Percentiles rank a stretch among this genome's conserved stretches.
Conservation (phyloP, 495 filamentous ascomycete species). For the Talaromyces ruber region DNA sequence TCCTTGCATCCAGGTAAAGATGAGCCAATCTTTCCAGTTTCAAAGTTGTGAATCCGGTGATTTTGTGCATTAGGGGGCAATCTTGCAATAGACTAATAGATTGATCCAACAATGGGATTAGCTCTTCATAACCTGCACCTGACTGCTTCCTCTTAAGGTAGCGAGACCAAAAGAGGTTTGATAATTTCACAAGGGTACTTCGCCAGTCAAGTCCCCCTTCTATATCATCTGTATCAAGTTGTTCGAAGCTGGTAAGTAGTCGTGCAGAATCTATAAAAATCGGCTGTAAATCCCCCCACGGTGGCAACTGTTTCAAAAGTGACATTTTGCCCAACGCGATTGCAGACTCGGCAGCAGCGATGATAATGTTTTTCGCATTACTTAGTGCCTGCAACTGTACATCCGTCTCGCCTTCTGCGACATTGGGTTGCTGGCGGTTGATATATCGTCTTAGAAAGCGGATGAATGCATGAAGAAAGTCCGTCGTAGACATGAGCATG, state of each 20-base stretch:
- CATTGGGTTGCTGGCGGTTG: slow-evolving; percentile 21
- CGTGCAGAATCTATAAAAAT: slow-evolving; percentile 30
- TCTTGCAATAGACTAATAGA: slow-evolving; percentile 37
- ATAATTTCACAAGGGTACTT: slow-evolving; percentile 41
- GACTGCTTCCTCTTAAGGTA: slow-evolving; percentile 41
- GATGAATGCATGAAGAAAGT: slow-evolving; percentile 32
- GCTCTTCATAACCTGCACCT: slow-evolving; percentile 24
- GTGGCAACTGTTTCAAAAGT: slow-evolving; percentile 26
- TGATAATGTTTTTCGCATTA: slow-evolving; percentile 26
- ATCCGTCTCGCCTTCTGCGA: slow-evolving; percentile 21
- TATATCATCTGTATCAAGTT: slow-evolving; percentile 6
- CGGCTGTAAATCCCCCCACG: slow-evolving; percentile 32
- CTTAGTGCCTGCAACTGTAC: slow-evolving; percentile 21
- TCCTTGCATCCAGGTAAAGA: slow-evolving; percentile 29
- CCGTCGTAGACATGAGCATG: slow-evolving; percentile 17
- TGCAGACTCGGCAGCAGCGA: slow-evolving; percentile 33
- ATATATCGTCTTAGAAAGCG: slow-evolving; percentile 40
- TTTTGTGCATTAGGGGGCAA: slow-evolving; percentile 30
- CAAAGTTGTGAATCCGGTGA: slow-evolving; percentile 38
- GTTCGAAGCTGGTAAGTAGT: slow-evolving; percentile 27
- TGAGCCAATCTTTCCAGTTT: slow-evolving; percentile 49
- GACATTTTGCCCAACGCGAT: slow-evolving; percentile 34
- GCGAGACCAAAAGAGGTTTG: slow-evolving; percentile 70
- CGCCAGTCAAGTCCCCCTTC: slow-evolving; percentile 9
- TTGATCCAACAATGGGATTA: slow-evolving; percentile 36